Conservation (phyloP, 1,284 basidiomycete genomes). For the Cystobasidium slooffiae region DNA sequence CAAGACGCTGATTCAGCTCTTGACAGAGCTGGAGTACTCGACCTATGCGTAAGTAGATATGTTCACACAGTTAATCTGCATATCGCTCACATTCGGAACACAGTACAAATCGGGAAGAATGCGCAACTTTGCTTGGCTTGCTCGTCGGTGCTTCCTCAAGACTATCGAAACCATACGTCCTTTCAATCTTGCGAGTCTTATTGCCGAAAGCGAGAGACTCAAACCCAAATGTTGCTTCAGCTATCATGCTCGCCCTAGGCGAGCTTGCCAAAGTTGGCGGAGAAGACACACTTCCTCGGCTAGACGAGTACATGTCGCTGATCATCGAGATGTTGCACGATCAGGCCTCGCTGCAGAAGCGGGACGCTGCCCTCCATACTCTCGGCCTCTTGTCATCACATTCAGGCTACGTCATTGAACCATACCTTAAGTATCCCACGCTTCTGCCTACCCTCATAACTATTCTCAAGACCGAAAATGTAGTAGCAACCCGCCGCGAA, state of each 20-base stretch:
- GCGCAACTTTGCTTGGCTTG: constrained; percentile 81
- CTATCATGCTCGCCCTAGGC: constrained; percentile 91
- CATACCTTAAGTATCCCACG: constrained; percentile 87
- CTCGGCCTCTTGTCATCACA: constrained; percentile 95
- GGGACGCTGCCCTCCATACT: constrained; percentile 92
- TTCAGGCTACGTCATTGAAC: constrained; percentile 91
- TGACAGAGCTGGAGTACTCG: constrained; percentile 97
- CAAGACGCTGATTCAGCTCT: constrained; percentile 92
- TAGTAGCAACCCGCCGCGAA: constrained; percentile 76
- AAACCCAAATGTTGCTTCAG: constrained; percentile 86
- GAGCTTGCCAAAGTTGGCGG: constrained; percentile 93
- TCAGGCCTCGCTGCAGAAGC: constrained; percentile 74
- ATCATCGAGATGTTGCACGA: constrained; percentile 87
- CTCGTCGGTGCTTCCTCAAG: constrained; percentile 88
- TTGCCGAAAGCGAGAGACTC: constrained; percentile 83
- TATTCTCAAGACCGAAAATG: constrained; percentile 81
- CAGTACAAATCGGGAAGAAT: constrained; percentile 84
- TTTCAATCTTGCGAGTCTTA: constrained; percentile 92
- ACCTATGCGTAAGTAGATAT: constrained; percentile 71
- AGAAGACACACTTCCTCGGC: constrained; percentile 82
- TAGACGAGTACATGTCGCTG: constrained; percentile 85
- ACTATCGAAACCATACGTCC: constrained; percentile 93
- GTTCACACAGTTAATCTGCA: neutral
- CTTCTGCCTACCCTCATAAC: constrained; percentile 84
- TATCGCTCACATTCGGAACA: neutral